Conservation (phyloP, 148 eudicot species). For the Camellia sinensis region DNA sequence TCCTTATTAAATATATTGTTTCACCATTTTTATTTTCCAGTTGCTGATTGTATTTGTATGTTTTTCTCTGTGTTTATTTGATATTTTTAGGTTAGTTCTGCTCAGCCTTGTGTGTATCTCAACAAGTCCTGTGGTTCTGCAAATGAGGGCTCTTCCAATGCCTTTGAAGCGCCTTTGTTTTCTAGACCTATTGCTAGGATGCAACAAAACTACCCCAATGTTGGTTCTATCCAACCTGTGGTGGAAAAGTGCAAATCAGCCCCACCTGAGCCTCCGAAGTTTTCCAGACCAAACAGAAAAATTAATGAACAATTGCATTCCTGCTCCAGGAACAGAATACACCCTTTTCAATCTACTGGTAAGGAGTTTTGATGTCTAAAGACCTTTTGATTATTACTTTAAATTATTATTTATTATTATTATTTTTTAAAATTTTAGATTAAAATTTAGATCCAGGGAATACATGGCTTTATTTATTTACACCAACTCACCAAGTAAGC, state of each 20-base stretch:
- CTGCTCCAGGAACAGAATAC: slow-evolving; percentile 15
- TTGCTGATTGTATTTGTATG: not conserved
- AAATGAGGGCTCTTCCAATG: slow-evolving; percentile 19
- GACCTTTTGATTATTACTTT: not conserved
- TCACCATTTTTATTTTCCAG: not conserved
- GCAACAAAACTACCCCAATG: slow-evolving; percentile 19
- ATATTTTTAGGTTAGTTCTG: slow-evolving; percentile 29
- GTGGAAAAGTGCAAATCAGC: slow-evolving; percentile 19
- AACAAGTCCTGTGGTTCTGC: slow-evolving; percentile 14
- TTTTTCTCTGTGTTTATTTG: not conserved
- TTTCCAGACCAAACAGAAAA: slow-evolving; percentile 39
- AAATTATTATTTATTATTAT: slow-evolving; percentile 16
- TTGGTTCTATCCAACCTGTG: slow-evolving; percentile 13
- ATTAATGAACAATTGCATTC: slow-evolving; percentile 14
- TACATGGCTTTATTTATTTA: not conserved
- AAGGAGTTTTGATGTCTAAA: too few relatives aligned
- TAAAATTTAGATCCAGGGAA: not conserved
- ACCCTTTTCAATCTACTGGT: slow-evolving; percentile 4
- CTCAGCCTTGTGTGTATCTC: slow-evolving; percentile 27
- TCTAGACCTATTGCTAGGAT: slow-evolving; percentile 37
- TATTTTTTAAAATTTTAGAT: not conserved
- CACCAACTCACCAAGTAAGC: not conserved
- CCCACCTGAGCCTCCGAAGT: slow-evolving; percentile 40
- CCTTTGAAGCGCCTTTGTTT: slow-evolving; percentile 43
- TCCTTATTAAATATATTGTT: not conserved